Percentiles rank a stretch among this genome's conserved stretches.
Evolutionary conservation across 1,284 basidiomycete species (phyloP).

Genomic region (Sporisorium sorghi): DNA sequence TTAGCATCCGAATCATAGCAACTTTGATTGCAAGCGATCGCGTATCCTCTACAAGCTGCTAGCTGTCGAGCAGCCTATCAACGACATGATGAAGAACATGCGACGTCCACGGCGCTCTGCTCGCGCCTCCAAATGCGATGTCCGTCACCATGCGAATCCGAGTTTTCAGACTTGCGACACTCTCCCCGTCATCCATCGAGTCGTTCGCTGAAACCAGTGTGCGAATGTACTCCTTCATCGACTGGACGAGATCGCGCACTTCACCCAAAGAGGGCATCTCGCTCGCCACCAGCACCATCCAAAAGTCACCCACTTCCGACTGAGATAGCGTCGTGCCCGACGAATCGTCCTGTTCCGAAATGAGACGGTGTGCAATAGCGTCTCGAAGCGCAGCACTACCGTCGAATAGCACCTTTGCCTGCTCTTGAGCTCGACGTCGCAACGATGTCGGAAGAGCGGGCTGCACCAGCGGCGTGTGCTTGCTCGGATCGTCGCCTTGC

Average conservation of each 20-base stretch:
- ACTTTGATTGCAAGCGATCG: background rate
- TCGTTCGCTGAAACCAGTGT: background rate
- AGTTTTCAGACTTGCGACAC: background rate
- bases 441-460: constrained; percentile 21
- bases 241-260: constrained; percentile 19
- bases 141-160: constrained; percentile 20
- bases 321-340: background rate
- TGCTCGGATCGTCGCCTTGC: background rate
- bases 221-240: constrained; percentile 15
- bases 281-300: constrained; percentile 17
- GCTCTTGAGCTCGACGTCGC: constrained; percentile 18
- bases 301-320: constrained; percentile 2
- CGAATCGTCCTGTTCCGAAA: background rate
- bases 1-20: background rate
- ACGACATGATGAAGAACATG: constrained; percentile 28
- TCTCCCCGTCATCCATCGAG: background rate
- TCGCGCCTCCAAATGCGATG: constrained; percentile 21
- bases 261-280: constrained; percentile 21
- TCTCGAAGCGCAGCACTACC: constrained; percentile 3
- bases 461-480: constrained; percentile 26
- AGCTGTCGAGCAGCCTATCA: background rate
- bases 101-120: constrained; percentile 27
- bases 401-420: constrained; percentile 13
- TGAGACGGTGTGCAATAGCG: constrained; percentile 12
- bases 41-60: background rate